Evolutionary conservation across 169 alveolate species (phyloP).

Genomic region (Plasmodium adleri): DNA sequence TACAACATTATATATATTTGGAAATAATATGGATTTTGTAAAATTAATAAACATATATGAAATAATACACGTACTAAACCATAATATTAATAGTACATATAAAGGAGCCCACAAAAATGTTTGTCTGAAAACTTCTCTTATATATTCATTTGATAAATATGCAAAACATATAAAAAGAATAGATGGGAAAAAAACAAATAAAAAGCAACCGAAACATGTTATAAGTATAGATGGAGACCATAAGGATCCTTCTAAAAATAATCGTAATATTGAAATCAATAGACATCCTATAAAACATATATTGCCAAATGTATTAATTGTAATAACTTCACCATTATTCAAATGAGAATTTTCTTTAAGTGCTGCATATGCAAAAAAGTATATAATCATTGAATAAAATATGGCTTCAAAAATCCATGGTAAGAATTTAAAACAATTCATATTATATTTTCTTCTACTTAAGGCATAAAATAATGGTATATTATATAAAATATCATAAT

Average conservation of each 20-base stretch:
- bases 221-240: slow-evolving; percentile 78
- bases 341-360: slow-evolving; percentile 72
- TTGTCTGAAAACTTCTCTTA: slow-evolving; percentile 79
- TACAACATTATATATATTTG: slow-evolving; percentile 78
- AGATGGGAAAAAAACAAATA: slow-evolving; percentile 79
- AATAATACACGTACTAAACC: slow-evolving; percentile 80
- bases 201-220: slow-evolving; percentile 55
- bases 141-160: slow-evolving; percentile 77
- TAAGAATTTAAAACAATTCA: slow-evolving; percentile 56
- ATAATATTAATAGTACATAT: slow-evolving; percentile 78
- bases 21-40: slow-evolving; percentile 77
- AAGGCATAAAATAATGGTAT: slow-evolving; percentile 76
- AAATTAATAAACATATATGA: slow-evolving; percentile 71
- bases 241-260: slow-evolving; percentile 78
- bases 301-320: slow-evolving; percentile 81
- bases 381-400: slow-evolving; percentile 54
- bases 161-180: slow-evolving; percentile 66
- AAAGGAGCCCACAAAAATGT: slow-evolving; percentile 79
- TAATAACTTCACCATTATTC: slow-evolving; percentile 73
- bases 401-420: slow-evolving; percentile 73
- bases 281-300: slow-evolving; percentile 79
- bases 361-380: slow-evolving; percentile 70
- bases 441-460: slow-evolving; percentile 73
- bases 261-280: slow-evolving; percentile 81
- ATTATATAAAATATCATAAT: slow-evolving; percentile 73